Conservation (phyloP, 768 basidiomycete species). For the Lentinula sp. region DNA sequence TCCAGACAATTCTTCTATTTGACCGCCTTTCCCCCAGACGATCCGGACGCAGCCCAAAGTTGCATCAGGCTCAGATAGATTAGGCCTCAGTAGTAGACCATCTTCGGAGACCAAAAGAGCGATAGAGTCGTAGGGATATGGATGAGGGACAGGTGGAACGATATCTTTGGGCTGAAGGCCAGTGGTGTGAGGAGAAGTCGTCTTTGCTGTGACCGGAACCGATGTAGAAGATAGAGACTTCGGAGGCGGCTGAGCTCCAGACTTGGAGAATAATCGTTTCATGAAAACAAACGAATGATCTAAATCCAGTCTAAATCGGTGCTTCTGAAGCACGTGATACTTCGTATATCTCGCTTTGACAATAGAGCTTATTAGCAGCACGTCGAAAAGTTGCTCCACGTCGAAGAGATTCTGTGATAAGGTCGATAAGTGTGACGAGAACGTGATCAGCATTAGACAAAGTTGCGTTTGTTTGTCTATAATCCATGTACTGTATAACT, state of each 20-base stretch:
- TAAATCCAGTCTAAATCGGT: background rate
- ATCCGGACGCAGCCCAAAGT: constrained; percentile 40
- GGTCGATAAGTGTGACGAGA: too few relatives aligned
- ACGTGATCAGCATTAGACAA: too few relatives aligned
- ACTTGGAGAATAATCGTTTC: constrained; percentile 37
- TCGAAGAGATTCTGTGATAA: too few relatives aligned
- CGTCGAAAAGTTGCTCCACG: too few relatives aligned
- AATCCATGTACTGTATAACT: too few relatives aligned
- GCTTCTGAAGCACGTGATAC: background rate
- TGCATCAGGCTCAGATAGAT: constrained; percentile 24
- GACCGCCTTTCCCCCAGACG: constrained; percentile 54
- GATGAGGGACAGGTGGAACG: constrained; percentile 69
- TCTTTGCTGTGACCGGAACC: constrained; percentile 7
- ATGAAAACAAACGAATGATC: constrained; percentile 16
- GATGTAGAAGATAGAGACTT: constrained; percentile 4
- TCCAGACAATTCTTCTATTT: constrained; percentile 44
- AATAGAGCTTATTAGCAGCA: too few relatives aligned
- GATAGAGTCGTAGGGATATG: constrained; percentile 65
- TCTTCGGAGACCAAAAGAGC: constrained; percentile 51
- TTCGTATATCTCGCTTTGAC: too few relatives aligned
- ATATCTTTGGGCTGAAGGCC: constrained; percentile 58
- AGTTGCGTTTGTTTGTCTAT: too few relatives aligned
- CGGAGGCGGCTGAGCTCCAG: constrained; percentile 1
- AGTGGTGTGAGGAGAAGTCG: constrained; percentile 16
- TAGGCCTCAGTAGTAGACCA: constrained; percentile 66